Evolutionary conservation across 352 stramenopile species (phyloP).

Genomic region (Thalassiosira livingstoniorum): DNA sequence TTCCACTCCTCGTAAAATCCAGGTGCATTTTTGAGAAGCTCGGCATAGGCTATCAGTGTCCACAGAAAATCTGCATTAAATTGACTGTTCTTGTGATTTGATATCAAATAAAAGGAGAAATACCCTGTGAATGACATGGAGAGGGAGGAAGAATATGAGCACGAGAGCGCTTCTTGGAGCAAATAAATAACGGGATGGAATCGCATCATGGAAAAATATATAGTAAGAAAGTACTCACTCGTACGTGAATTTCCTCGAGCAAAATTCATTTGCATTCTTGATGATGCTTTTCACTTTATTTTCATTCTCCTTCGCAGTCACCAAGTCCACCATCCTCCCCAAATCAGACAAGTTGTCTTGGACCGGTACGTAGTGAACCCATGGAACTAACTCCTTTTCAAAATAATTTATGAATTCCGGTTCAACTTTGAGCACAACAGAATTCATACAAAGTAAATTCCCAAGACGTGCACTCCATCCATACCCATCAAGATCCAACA

Average conservation of each 20-base stretch:
- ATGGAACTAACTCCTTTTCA: conserved; percentile 31
- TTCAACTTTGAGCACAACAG: conserved; percentile 56
- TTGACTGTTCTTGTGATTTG: too few relatives aligned
- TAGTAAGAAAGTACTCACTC: too few relatives aligned
- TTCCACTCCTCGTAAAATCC: conserved; percentile 6
- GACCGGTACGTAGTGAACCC: conserved; percentile 39
- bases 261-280: neutral
- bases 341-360: conserved; percentile 12
- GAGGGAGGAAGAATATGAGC: too few relatives aligned
- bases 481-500: conserved; percentile 69
- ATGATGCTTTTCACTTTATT: conserved; percentile 19
- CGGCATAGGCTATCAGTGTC: conserved; percentile 18
- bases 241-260: neutral
- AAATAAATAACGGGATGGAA: too few relatives aligned
- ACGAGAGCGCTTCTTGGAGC: too few relatives aligned
- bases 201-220: too few relatives aligned
- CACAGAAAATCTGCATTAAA: conserved; percentile 20
- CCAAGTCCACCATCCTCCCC: conserved; percentile 3
- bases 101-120: too few relatives aligned
- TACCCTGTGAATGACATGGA: too few relatives aligned
- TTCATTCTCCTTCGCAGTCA: neutral
- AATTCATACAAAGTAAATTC: conserved; percentile 63
- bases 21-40: conserved; percentile 9
- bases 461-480: conserved; percentile 46
- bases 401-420: conserved; percentile 26